Evolutionary conservation across 768 basidiomycete species (phyloP), one percentile per base, ranked within the genome.

Genomic region (Lactarius deliciosus): DNA sequence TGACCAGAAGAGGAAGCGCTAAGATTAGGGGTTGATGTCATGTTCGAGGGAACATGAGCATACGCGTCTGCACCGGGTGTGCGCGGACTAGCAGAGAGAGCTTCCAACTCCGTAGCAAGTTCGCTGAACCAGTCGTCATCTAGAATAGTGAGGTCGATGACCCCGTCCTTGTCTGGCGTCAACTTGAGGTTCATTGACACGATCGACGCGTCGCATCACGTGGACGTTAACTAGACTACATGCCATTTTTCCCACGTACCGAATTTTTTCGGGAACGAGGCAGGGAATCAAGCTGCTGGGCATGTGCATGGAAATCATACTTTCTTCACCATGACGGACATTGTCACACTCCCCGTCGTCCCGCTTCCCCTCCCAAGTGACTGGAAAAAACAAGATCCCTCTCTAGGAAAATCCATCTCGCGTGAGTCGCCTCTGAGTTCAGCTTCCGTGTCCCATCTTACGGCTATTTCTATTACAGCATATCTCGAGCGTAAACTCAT

Each of bases 401-500:
- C 79, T 10, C 75, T 79, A 30, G 75, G 76, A 60, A 75, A 77
- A 61, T 71, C 73, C 61, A 73, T 77, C 40, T 78, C 75, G 57
- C 74, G 76, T 79, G 57, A 61, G 75, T 54, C 43, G 74, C 63
- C 68, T 70, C 68, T 40, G 69, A 66, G 36, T 47, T 66, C 50
- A 53, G 63, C 25, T 64, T 70, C 11, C 43, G 34, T 47, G 56
- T 20, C 60, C 64, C 25, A 36, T 56, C 57, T 63, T 36, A 66
- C 40, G 25, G 10, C 25, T n/a, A n/a, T 56, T 1, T 38, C 36
- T 34, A 11, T 65, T 57, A 43, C 71, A 76, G 79, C 81, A 25
- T 77, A 82, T 41, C 78, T 79, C 45, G 76, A 79, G 56, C 78
- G 83, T 43, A 82, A 75, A 70, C 78, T 98, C 56, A 85, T 96